These are phyloP conservation scores for Podospora appendiculata DNA, from an alignment of 495 filamentous ascomycete genomes.

Conservation along the genomic window DNA sequence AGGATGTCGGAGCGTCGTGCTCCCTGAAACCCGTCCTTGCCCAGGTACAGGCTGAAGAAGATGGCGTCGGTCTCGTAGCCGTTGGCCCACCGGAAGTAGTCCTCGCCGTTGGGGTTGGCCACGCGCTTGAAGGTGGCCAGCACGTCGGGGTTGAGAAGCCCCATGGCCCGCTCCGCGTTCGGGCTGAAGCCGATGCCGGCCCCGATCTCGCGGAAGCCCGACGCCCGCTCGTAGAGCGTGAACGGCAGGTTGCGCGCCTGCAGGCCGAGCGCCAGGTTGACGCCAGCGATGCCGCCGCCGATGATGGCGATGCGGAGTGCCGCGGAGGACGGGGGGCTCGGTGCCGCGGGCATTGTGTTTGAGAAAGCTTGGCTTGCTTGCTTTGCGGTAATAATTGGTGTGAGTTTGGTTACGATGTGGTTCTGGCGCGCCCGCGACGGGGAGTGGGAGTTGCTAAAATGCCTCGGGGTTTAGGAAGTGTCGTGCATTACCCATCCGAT, in stretches of 20 bases:
- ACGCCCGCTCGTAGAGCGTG: slow-evolving; percentile 49
- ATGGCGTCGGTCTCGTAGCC: slow-evolving; percentile 23
- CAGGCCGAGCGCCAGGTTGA: slow-evolving; percentile 48
- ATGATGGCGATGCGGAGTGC: slow-evolving; percentile 45
- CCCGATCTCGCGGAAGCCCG: slow-evolving; percentile 47
- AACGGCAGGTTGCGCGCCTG: slow-evolving; percentile 40
- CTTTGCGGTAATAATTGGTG: no score
- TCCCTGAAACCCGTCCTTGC: slow-evolving; percentile 34
- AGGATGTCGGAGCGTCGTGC: slow-evolving; percentile 33
- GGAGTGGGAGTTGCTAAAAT: no score
- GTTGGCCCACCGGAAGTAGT: slow-evolving; percentile 39
- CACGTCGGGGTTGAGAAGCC: slow-evolving; percentile 32
- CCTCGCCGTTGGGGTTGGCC: slow-evolving; percentile 28
- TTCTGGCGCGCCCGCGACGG: not conserved
- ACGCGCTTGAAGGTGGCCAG: slow-evolving; percentile 26
- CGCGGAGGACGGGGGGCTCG: slow-evolving; percentile 14
- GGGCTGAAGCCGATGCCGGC: slow-evolving; percentile 53
- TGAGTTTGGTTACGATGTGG: no score
- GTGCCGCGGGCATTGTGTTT: slow-evolving; percentile 4
- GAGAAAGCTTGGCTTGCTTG: no score
- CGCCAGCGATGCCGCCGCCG: slow-evolving; percentile 54
- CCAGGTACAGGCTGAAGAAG: slow-evolving; percentile 26
- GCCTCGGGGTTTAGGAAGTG: no score
- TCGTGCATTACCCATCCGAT: no score
- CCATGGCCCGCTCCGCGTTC: slow-evolving; percentile 50